Evolutionary conservation across 768 basidiomycete species (phyloP).

Genomic region (Megacollybia marginata): DNA sequence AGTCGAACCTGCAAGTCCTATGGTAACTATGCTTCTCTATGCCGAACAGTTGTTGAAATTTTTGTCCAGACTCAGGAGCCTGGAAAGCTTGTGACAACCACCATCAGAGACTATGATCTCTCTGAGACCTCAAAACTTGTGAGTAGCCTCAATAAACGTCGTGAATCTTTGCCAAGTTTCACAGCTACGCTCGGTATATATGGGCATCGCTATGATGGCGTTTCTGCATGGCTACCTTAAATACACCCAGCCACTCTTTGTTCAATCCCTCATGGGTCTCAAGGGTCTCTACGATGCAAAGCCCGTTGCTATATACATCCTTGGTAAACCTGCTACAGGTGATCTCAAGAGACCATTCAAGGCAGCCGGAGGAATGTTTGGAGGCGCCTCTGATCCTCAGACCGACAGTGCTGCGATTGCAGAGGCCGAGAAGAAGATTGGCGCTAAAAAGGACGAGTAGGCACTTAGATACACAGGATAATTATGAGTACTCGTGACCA

Average conservation of each 20-base stretch:
- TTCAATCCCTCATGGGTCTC: slow-evolving; percentile 91
- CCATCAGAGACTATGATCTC: slow-evolving; percentile 90
- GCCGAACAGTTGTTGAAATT: not conserved
- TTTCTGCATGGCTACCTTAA: slow-evolving; percentile 93
- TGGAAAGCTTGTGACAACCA: slow-evolving; percentile 80
- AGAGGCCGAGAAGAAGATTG: slow-evolving; percentile 82
- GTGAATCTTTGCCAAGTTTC: not conserved
- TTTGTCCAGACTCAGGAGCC: slow-evolving; percentile 49
- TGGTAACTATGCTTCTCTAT: slow-evolving; percentile 43
- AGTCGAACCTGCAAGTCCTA: slow-evolving; percentile 73
- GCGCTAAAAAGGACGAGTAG: slow-evolving; percentile 75
- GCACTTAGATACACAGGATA: not conserved
- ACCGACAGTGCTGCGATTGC: slow-evolving; percentile 84
- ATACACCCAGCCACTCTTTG: slow-evolving; percentile 94
- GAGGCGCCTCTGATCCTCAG: slow-evolving; percentile 62
- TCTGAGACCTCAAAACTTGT: slow-evolving; percentile 79
- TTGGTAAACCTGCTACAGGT: slow-evolving; percentile 74
- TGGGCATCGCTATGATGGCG: slow-evolving; percentile 80
- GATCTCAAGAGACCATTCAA: slow-evolving; percentile 92
- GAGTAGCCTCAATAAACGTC: slow-evolving; percentile 13
- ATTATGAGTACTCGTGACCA: slow-evolving; percentile 12
- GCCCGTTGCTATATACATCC: slow-evolving; percentile 72
- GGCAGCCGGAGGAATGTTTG: slow-evolving; percentile 59
- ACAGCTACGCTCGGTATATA: slow-evolving; percentile 60
- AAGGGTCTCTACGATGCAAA: slow-evolving; percentile 88